Evolutionary conservation across 495 filamentous ascomycete genomes (phyloP).

Genomic region (Penicillium coffeae): DNA sequence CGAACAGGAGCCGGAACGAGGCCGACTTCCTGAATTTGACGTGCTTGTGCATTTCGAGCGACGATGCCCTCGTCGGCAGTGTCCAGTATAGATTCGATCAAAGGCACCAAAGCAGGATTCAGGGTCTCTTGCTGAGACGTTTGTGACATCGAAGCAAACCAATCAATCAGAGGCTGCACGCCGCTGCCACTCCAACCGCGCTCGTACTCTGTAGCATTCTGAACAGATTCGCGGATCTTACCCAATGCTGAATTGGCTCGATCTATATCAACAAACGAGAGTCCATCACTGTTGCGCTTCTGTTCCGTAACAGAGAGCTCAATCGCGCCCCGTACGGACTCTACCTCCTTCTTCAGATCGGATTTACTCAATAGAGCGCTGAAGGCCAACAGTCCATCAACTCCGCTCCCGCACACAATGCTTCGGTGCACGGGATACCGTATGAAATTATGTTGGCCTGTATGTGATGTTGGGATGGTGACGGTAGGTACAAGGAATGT

Average conservation of each 20-base stretch:
- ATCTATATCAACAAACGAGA: constrained; percentile 52
- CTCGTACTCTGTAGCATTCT: constrained; percentile 67
- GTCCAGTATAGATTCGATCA: constrained; percentile 64
- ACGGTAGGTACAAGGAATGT: constrained; percentile 69
- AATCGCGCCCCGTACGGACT: constrained; percentile 53
- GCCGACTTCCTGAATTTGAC: constrained; percentile 29
- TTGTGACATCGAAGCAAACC: constrained; percentile 56
- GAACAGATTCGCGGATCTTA: constrained; percentile 61
- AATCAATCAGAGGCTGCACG: constrained; percentile 59
- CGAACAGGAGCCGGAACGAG: constrained; percentile 41
- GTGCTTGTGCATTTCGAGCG: constrained; percentile 41
- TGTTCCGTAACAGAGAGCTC: constrained; percentile 42
- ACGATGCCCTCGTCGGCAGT: constrained; percentile 53
- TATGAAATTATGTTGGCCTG: constrained; percentile 57
- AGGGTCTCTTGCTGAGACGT: constrained; percentile 38
- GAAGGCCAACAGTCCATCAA: constrained; percentile 51
- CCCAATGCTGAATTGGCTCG: constrained; percentile 55
- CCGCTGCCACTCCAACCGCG: constrained; percentile 69
- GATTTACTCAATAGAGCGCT: constrained; percentile 39
- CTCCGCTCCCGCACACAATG: constrained; percentile 68
- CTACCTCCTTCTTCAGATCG: constrained; percentile 30
- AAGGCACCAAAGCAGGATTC: constrained; percentile 57
- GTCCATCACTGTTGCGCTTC: constrained; percentile 22
- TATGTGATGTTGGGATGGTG: constrained; percentile 58
- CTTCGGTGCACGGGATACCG: constrained; percentile 83